Evolutionary conservation across 306 rosid species (phyloP).

Genomic region (Lathyrus sativus): DNA sequence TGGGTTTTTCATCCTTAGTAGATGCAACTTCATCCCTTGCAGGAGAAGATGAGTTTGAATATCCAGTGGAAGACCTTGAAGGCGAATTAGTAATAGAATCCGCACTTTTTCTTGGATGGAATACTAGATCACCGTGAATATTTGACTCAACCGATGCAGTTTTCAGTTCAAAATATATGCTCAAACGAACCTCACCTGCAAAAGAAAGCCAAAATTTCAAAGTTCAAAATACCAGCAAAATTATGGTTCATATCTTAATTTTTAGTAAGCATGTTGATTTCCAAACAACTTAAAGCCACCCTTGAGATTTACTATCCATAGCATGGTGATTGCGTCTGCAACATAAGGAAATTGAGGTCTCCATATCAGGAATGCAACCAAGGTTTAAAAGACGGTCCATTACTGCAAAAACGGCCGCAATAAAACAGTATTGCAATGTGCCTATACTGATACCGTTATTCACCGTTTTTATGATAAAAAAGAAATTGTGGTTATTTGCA

Average conservation of each 20-base stretch:
- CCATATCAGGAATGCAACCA: too few species aligned
- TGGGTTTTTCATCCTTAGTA: constrained; percentile 64
- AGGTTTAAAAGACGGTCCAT: too few species aligned
- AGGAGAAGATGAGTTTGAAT: constrained; percentile 61
- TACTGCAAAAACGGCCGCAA: too few species aligned
- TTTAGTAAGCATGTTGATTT: not conserved
- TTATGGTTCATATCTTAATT: not conserved
- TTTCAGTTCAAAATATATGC: constrained; percentile 54
- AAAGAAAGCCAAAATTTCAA: constrained; percentile 2
- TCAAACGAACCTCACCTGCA: constrained; percentile 85
- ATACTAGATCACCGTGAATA: constrained; percentile 37
- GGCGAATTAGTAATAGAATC: constrained; percentile 37
- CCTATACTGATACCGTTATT: too few species aligned
- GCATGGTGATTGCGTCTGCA: too few species aligned
- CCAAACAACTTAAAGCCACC: too few species aligned
- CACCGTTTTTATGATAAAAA: too few species aligned
- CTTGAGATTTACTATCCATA: too few species aligned
- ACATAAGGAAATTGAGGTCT: too few species aligned
- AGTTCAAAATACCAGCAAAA: constrained; percentile 30
- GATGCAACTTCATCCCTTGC: constrained; percentile 50
- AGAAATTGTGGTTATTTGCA: too few species aligned
- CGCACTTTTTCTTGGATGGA: constrained; percentile 31
- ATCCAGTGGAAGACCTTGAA: constrained; percentile 38
- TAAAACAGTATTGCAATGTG: too few species aligned
- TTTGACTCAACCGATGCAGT: constrained; percentile 48